phyloP scores from a whole-genome alignment of 2,329 filamentous ascomycete species.

The Alternaria arborescens region DNA sequence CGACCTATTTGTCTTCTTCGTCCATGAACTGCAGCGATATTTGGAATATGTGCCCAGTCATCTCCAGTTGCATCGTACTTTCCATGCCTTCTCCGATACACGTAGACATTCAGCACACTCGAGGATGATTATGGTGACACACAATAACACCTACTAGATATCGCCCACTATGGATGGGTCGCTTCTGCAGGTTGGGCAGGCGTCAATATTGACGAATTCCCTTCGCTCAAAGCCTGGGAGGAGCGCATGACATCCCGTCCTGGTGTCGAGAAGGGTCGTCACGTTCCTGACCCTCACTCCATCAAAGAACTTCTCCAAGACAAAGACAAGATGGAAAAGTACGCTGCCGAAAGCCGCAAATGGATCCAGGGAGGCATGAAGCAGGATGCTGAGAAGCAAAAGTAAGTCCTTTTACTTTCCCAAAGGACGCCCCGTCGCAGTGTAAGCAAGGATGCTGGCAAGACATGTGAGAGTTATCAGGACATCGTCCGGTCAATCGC shows the following conservation, averaged over 20 bases:
- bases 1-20: neutral
- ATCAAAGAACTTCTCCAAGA: conserved; percentile 68
- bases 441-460: neutral
- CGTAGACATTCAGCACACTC: neutral
- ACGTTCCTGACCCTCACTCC: conserved; percentile 72
- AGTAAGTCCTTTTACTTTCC: conserved; percentile 32
- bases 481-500: neutral
- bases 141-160: conserved; percentile 60
- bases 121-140: neutral
- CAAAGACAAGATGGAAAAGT: conserved; percentile 66
- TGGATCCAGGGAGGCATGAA: conserved; percentile 79
- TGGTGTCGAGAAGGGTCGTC: conserved; percentile 76
- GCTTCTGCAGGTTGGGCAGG: conserved; percentile 66
- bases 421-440: neutral
- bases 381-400: conserved; percentile 59
- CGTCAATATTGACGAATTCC: conserved; percentile 77
- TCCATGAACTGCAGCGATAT: neutral
- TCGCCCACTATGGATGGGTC: conserved; percentile 83
- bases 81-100: neutral
- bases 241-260: conserved; percentile 72
- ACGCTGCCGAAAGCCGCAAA: conserved; percentile 59
- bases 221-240: conserved; percentile 78
- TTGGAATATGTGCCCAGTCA: neutral
- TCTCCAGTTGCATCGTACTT: neutral
- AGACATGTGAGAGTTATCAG: neutral